These are phyloP conservation scores for Euphorbia celastroides DNA, from an alignment of 441 rosid genomes.

Conservation along the genomic window DNA sequence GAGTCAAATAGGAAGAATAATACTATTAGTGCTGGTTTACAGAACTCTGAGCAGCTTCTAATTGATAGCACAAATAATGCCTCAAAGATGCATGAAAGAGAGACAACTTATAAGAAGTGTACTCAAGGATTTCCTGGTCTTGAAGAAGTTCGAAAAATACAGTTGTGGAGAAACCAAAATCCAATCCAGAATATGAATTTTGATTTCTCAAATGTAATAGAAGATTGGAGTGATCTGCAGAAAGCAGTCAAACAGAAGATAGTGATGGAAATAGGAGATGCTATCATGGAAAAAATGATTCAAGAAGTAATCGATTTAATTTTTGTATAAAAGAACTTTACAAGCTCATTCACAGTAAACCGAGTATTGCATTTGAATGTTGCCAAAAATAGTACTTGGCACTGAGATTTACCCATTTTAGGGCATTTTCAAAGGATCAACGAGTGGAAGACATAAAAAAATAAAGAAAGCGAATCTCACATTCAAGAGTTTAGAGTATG, in stretches of 20 bases:
- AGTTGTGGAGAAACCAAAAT: constrained; percentile 18
- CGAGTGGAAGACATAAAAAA: too few relatives aligned
- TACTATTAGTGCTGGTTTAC: constrained; percentile 5
- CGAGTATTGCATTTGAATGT: background rate
- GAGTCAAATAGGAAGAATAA: constrained; percentile 9
- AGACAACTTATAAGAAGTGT: constrained; percentile 4
- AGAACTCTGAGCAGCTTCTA: constrained; percentile 19
- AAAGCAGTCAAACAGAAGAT: constrained; percentile 15
- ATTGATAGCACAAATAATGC: constrained; percentile 12
- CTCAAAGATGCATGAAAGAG: background rate
- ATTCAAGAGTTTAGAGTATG: background rate
- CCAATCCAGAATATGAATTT: constrained; percentile 7
- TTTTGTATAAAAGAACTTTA: background rate
- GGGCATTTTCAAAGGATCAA: background rate
- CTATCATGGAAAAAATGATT: constrained; percentile 22
- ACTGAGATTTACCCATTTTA: background rate
- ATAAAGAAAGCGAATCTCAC: background rate
- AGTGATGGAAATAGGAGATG: constrained; percentile 27
- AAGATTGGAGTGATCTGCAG: constrained; percentile 21
- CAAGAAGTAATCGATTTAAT: constrained; percentile 19
- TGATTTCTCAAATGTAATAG: constrained; percentile 13
- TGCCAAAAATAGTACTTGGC: background rate
- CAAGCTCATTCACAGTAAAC: background rate
- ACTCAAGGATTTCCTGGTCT: constrained; percentile 13
- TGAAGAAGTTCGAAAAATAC: constrained; percentile 19